These are phyloP conservation scores for Phlyctochytrium bullatum DNA, from an alignment of 192 early-diverging fungal species.

Conservation along the genomic window DNA sequence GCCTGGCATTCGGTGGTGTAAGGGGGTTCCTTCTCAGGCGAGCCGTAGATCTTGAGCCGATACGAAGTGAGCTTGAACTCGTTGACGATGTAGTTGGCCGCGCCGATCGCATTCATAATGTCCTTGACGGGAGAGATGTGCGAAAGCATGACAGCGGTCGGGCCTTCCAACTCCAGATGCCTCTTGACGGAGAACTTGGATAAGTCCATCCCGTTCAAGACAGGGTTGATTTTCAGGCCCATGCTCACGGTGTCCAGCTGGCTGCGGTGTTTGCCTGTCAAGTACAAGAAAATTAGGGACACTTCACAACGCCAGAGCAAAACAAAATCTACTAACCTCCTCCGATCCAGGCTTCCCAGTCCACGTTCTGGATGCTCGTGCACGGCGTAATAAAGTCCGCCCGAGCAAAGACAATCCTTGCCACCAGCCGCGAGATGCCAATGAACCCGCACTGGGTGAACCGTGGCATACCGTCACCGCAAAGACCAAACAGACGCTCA, in stretches of 20 bases:
- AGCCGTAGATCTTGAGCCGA: constrained; percentile 44
- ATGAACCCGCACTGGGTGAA: constrained; percentile 43
- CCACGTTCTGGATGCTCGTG: constrained; percentile 44
- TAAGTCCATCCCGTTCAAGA: constrained; percentile 49
- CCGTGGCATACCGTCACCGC: constrained; percentile 41
- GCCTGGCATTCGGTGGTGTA: constrained; percentile 37
- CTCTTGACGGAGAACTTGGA: constrained; percentile 35
- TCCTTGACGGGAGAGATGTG: constrained; percentile 48
- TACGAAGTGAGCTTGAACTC: constrained; percentile 39
- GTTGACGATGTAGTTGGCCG: constrained; percentile 42
- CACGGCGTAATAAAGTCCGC: constrained; percentile 43
- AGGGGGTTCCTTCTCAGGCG: constrained; percentile 40
- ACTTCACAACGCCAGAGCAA: background rate
- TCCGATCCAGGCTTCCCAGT: constrained; percentile 40
- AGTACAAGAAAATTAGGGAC: constrained; percentile 7
- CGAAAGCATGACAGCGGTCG: constrained; percentile 44
- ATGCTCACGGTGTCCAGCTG: constrained; percentile 6
- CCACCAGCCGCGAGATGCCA: constrained; percentile 38
- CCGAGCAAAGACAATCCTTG: constrained; percentile 32
- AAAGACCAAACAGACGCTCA: constrained; percentile 43
- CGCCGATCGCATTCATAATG: constrained; percentile 44
- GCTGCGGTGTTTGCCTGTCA: constrained; percentile 26
- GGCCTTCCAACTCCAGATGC: constrained; percentile 15
- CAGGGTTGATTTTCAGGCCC: constrained; percentile 26
- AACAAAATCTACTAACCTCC: constrained; percentile 27